phyloP scores from a whole-genome alignment of 805 yeast genomes.

The Wickerhamiella parazyma region DNA sequence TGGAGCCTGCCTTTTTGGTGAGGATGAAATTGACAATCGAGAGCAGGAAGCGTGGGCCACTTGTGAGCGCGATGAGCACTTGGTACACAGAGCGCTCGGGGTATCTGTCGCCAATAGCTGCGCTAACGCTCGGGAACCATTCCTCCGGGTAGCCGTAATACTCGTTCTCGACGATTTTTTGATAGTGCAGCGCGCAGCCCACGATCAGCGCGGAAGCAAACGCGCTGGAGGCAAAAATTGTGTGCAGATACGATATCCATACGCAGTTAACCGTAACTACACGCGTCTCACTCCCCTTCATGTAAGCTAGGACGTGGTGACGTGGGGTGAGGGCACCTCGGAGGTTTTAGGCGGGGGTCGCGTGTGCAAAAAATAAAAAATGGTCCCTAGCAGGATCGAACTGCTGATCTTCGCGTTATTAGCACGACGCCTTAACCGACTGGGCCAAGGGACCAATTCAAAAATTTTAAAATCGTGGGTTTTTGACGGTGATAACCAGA shows the following conservation, averaged over 20 bases:
- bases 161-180: constrained; percentile 79
- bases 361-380: constrained; percentile 8
- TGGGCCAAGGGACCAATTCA: neutral
- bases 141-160: constrained; percentile 89
- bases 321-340: neutral
- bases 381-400: constrained; percentile 31
- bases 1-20: constrained; percentile 27
- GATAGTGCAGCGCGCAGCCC: constrained; percentile 67
- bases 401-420: constrained; percentile 38
- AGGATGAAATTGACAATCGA: constrained; percentile 37
- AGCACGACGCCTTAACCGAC: constrained; percentile 12
- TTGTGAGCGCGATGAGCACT: constrained; percentile 76
- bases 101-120: constrained; percentile 91
- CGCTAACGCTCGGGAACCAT: constrained; percentile 97
- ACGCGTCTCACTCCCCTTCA: constrained; percentile 8
- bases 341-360: neutral
- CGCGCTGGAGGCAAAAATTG: constrained; percentile 58
- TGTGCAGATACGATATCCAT: constrained; percentile 57
- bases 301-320: neutral
- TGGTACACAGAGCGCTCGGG: constrained; percentile 93
- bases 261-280: constrained; percentile 31
- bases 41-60: constrained; percentile 79
- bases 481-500: too few species aligned
- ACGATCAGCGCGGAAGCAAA: constrained; percentile 60
- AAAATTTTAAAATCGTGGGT: too few species aligned